Evolutionary conservation across 176 grass and related monocot genomes (phyloP), one percentile per base, ranked within the genome.

Genomic region (Cenchrus fungigraminus): DNA sequence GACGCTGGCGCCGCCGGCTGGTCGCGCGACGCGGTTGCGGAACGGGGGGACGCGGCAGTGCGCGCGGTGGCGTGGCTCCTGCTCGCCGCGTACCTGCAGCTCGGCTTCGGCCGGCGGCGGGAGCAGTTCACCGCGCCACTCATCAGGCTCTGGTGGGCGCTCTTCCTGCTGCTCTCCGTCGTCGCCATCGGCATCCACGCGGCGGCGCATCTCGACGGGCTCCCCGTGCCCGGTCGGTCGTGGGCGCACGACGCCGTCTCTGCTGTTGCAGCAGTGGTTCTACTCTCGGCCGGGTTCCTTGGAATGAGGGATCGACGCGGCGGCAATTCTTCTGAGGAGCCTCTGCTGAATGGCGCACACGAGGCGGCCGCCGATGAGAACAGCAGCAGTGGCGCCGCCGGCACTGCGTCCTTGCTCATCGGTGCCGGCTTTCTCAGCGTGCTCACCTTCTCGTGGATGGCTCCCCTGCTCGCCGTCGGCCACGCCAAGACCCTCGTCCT

Each of bases 391-490:
- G 4, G 8, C 60, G 53, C 8, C 73, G 34, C 61, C 29, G 62
- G 88, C 4, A 65, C 73, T 56, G 90, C 93, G 63, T 92, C 93
- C 42, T 51, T 78, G 40, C 90, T 90, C 76, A 63, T 71, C 12
- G 87, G 89, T 74, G 89, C 87, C 9, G 87, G 93, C 14, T 89
- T 95, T 37, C 68, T 98, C 56, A 98, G 87, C 77, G 9, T 59
- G 60, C 91, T 98, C 44, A 94, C 80, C 25, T 98, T 98, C 89
- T 92, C 89, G 58, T 95, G 95, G 93, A 79, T 98, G 74, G 85
- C 83, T 0, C 85, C 92, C 1, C 78, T 98, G 34, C 82, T 98
- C 67, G 73, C 95, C 65, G 46, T 85, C 12, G 95, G 95, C 61
- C 49, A 84, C 53, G 79, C 43, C 67, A 93, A 95, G 81, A 90